Conservation (phyloP, 1,139 yeast genomes). For the Yarrowia galli region DNA sequence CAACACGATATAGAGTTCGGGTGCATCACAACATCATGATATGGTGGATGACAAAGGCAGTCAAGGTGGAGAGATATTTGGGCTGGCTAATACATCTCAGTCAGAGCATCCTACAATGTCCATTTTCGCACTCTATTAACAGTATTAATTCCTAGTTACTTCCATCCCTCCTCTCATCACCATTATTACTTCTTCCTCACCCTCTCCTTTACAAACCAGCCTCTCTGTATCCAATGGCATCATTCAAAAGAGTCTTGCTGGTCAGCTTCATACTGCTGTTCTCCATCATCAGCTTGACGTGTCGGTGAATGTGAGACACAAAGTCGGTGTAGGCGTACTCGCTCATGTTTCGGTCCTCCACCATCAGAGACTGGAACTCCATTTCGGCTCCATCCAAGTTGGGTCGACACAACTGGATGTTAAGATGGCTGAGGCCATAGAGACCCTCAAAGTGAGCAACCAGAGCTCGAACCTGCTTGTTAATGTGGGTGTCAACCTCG, state of each 20-base stretch:
- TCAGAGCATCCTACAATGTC: too few relatives aligned
- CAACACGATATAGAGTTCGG: constrained; percentile 23
- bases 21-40: constrained; percentile 33
- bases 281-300: constrained; percentile 48
- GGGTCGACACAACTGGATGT: constrained; percentile 69
- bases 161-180: neutral
- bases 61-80: neutral
- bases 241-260: constrained; percentile 40
- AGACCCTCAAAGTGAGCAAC: constrained; percentile 59
- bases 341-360: constrained; percentile 71
- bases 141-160: neutral
- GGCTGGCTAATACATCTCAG: too few relatives aligned
- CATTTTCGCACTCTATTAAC: constrained; percentile 1
- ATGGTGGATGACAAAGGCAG: neutral
- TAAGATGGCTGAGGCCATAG: constrained; percentile 56
- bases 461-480: constrained; percentile 70
- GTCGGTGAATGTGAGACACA: constrained; percentile 49
- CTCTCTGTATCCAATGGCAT: constrained; percentile 41
- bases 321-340: constrained; percentile 48
- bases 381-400: constrained; percentile 68
- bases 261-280: constrained; percentile 40
- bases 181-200: neutral
- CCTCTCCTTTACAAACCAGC: neutral
- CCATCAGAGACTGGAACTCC: constrained; percentile 65
- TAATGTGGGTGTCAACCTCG: constrained; percentile 70